A percentile compares a stretch with the other conserved stretches of the same genome.
These are phyloP conservation scores for Tulasnella sp. DNA, from an alignment of 768 basidiomycete species.

Conservation along the genomic window DNA sequence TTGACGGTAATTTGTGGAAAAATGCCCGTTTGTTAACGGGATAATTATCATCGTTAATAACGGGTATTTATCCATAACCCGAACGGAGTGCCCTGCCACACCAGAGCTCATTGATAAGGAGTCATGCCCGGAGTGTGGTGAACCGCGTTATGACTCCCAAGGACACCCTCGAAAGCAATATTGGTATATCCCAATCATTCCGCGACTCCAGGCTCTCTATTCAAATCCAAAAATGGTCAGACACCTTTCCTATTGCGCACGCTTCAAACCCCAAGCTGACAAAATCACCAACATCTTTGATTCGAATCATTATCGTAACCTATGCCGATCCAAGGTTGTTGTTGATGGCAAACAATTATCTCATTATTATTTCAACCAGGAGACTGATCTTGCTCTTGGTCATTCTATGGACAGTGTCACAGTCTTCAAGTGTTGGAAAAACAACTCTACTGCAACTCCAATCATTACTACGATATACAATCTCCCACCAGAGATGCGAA, in stretches of 20 bases:
- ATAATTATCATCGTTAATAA: too few relatives aligned
- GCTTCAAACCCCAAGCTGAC: conserved; percentile 13
- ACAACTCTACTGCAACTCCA: conserved; percentile 29
- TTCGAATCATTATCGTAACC: conserved; percentile 23
- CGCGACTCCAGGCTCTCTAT: conserved; percentile 25
- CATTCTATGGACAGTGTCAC: conserved; percentile 34
- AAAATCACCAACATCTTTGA: conserved; percentile 30
- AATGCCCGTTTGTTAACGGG: too few relatives aligned
- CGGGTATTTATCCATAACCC: too few relatives aligned
- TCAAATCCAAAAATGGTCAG: conserved; percentile 18
- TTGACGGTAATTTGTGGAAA: too few relatives aligned
- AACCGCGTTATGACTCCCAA: conserved; percentile 20
- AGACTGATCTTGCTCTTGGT: conserved; percentile 33
- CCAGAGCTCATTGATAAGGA: too few relatives aligned
- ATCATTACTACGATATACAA: conserved; percentile 34
- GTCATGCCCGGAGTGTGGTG: conserved; percentile 32
- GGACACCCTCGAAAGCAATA: conserved; percentile 24
- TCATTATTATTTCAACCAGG: conserved; percentile 28
- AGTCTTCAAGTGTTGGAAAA: conserved; percentile 23
- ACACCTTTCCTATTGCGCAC: conserved; percentile 24
- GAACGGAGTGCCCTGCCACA: too few relatives aligned
- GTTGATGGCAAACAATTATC: conserved; percentile 22
- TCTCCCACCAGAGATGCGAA: conserved; percentile 29
- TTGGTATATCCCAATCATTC: conserved; percentile 31
- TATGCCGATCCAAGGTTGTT: conserved; percentile 21